These are phyloP conservation scores for Hymenoscyphus linearis DNA, from an alignment of 2,329 filamentous ascomycete genomes.

Conservation along the genomic window DNA sequence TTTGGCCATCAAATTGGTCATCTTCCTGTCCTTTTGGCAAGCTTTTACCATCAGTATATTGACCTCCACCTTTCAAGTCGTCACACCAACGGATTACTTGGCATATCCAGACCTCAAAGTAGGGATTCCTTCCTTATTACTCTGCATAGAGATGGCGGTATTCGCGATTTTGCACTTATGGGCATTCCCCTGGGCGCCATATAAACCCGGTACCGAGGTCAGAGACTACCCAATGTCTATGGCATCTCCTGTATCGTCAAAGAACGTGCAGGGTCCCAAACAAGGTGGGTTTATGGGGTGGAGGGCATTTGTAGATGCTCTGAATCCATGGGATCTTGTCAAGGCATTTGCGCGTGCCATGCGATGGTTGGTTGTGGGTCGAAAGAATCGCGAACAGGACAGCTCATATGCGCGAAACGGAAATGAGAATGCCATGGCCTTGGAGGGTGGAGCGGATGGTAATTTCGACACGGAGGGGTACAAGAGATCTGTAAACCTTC, in stretches of 20 bases:
- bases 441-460: slow-evolving; percentile 4
- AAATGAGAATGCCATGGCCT: slow-evolving; percentile 22
- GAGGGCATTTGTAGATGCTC: slow-evolving; percentile 62
- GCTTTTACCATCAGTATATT: slow-evolving; percentile 56
- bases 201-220: slow-evolving; percentile 34
- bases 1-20: slow-evolving; percentile 81
- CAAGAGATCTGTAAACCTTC: slow-evolving; percentile 19
- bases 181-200: slow-evolving; percentile 74
- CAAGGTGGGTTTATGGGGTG: slow-evolving; percentile 60
- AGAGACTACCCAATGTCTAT: slow-evolving; percentile 26
- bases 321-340: slow-evolving; percentile 78
- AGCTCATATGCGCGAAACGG: slow-evolving; percentile 38
- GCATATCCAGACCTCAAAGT: slow-evolving; percentile 73
- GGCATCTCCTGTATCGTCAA: slow-evolving; percentile 35
- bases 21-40: slow-evolving; percentile 91
- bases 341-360: slow-evolving; percentile 61
- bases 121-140: slow-evolving; percentile 70
- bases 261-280: slow-evolving; percentile 44
- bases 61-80: slow-evolving; percentile 47
- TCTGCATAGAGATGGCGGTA: slow-evolving; percentile 80
- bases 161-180: slow-evolving; percentile 76
- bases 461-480: slow-evolving; percentile 17
- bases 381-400: slow-evolving; percentile 53
- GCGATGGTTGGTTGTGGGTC: slow-evolving; percentile 75
- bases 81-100: slow-evolving; percentile 57